Conservation (phyloP, 2,329 filamentous ascomycete species). For the Aspergillus fijiensis region DNA sequence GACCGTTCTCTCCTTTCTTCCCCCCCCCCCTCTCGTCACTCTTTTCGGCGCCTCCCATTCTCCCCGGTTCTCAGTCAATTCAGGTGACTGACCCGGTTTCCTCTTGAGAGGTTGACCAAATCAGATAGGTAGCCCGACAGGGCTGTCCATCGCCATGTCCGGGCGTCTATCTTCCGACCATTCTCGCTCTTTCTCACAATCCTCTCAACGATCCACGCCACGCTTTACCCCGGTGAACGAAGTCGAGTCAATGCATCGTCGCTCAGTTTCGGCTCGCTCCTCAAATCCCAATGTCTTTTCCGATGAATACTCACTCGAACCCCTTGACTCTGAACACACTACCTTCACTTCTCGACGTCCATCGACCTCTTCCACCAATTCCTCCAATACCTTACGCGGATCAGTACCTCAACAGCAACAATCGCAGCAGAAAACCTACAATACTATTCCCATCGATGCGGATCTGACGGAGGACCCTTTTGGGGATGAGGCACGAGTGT, state of each 20-base stretch:
- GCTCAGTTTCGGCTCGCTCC: slow-evolving; percentile 31
- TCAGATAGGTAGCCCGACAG: slow-evolving; percentile 36
- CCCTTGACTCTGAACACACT: slow-evolving; percentile 37
- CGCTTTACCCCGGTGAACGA: slow-evolving; percentile 24
- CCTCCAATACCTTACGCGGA: slow-evolving; percentile 34
- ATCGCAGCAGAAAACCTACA: slow-evolving; percentile 22
- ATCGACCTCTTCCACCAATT: slow-evolving; percentile 33
- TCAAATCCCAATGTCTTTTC: slow-evolving; percentile 49
- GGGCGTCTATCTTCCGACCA: slow-evolving; percentile 39
- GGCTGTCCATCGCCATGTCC: slow-evolving; percentile 43
- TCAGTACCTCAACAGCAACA: slow-evolving; percentile 20
- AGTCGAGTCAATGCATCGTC: slow-evolving; percentile 30
- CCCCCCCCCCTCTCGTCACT: slow-evolving; percentile 8
- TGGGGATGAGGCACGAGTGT: slow-evolving; percentile 35
- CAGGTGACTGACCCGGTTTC: slow-evolving; percentile 21
- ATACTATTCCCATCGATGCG: slow-evolving; percentile 24
- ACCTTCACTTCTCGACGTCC: slow-evolving; percentile 31
- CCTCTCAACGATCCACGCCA: slow-evolving; percentile 28
- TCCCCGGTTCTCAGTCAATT: slow-evolving; percentile 16
- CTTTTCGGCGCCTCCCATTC: slow-evolving; percentile 10
- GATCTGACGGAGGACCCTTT: slow-evolving; percentile 35
- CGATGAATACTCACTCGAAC: slow-evolving; percentile 49
- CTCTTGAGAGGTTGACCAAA: slow-evolving; percentile 30
- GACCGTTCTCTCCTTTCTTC: slow-evolving; percentile 9
- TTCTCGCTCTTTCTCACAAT: slow-evolving; percentile 36